Evolutionary conservation across 441 rosid species (phyloP), one percentile per base, ranked within the genome.

Genomic region (Populus hybrid): DNA sequence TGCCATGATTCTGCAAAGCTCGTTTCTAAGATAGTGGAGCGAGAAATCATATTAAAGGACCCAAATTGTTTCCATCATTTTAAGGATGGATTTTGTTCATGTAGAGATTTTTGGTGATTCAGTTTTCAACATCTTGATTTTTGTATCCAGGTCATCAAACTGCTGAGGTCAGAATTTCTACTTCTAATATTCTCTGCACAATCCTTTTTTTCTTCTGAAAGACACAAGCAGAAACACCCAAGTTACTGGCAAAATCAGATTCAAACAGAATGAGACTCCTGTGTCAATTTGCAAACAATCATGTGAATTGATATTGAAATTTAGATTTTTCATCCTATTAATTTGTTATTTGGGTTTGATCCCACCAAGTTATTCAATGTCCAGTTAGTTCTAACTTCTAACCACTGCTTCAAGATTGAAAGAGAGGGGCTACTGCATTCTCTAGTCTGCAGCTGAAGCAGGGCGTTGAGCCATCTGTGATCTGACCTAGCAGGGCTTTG

Each of bases 41-140:
- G 86, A 69, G 88, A 88, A 77, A 81, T 89, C 70, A 73, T 86
- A 50, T 67, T 86, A 34, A 89, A 84, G 80, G 91, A 89, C 26
- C 83, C 76, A 23, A 50, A 75, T 71, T 70, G 72, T 76, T 84
- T 85, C 61, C 90, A 85, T 67, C 88, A 84, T 80, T 84, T 88
- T 32, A 84, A 80, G 85, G 59, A 77, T 71, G 88, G 71, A 14
- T 50, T 50, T 14, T 50, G 57, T 50, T 50, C 57, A 50, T 50
- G 57, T 50, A 50, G 20, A 50, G 82, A 80, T 77, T 38, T 63
- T 26, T 81, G 83, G 81, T 84, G 78, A 78, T 59, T 57, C 67
- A 5, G 57, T 1, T 9, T 36, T 53, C 35, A 14, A 50, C 10
- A 3, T 75, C 65, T 34, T 75, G 34, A 34, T 57, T 42, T 66